These are phyloP conservation scores for Hamigera avellanea DNA, from an alignment of 495 filamentous ascomycete species.

Conservation along the genomic window DNA sequence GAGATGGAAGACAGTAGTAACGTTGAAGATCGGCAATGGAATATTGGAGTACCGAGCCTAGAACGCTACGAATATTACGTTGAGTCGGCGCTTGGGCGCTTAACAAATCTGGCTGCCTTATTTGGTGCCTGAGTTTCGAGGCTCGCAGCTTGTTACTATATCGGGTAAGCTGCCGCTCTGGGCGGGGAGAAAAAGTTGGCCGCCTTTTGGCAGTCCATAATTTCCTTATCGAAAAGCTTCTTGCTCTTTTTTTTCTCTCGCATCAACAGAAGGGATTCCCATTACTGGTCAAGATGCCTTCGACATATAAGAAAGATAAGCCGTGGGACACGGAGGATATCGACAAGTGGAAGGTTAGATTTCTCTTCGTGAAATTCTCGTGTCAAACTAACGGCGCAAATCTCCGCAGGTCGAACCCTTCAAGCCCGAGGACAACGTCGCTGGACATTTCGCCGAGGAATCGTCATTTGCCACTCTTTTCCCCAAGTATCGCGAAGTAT, in stretches of 20 bases:
- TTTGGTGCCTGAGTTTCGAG: conserved; percentile 6
- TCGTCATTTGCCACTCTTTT: conserved; percentile 86
- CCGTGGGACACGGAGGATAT: conserved; percentile 97
- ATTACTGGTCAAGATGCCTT: conserved; percentile 46
- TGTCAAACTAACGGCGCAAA: conserved; percentile 3
- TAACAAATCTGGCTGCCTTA: not conserved
- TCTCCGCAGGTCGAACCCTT: conserved; percentile 59
- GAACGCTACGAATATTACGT: too few relatives aligned
- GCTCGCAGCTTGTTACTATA: conserved; percentile 3
- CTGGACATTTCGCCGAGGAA: conserved; percentile 84
- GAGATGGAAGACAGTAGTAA: too few relatives aligned
- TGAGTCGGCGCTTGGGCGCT: conserved; percentile 7
- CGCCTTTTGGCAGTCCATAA: too few relatives aligned
- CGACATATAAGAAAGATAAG: conserved; percentile 87
- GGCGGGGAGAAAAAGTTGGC: conserved; percentile 18
- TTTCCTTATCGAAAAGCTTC: too few relatives aligned
- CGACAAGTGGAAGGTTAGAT: conserved; percentile 84
- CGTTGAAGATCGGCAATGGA: too few relatives aligned
- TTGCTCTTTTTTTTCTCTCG: too few relatives aligned
- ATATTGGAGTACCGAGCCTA: too few relatives aligned
- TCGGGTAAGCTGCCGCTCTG: not conserved
- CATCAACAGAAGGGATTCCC: too few relatives aligned
- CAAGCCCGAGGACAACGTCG: conserved; percentile 71
- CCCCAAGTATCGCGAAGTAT: conserved; percentile 94
- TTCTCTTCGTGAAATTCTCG: conserved; percentile 1